phyloP scores from a whole-genome alignment of 768 basidiomycete genomes.

The Boletellus emodensis region DNA sequence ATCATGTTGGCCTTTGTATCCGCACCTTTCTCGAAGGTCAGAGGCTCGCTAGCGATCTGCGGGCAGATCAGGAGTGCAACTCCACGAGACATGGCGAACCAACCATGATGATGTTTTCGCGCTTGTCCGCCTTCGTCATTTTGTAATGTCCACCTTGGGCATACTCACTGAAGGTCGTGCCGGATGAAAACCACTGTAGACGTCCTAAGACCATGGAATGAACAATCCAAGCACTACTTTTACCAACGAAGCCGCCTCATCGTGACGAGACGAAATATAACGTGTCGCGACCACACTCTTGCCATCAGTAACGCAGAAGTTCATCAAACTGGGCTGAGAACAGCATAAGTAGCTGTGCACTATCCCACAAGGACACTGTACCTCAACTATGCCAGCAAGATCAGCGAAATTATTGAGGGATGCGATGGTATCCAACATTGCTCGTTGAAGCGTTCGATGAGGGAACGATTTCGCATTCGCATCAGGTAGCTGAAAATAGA shows the following conservation, averaged over 20 bases:
- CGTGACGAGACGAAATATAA: constrained; percentile 87
- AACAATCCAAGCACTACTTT: constrained; percentile 15
- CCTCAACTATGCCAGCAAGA: constrained; percentile 70
- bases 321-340: constrained; percentile 78
- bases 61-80: constrained; percentile 6
- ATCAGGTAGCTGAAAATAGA: constrained; percentile 61
- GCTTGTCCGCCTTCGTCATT: constrained; percentile 93
- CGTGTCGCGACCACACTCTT: constrained; percentile 90
- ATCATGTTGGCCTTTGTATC: not conserved
- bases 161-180: constrained; percentile 90
- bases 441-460: constrained; percentile 64
- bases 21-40: constrained; percentile 92
- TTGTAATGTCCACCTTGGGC: constrained; percentile 86
- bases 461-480: constrained; percentile 74
- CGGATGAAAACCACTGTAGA: constrained; percentile 87
- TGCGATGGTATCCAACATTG: constrained; percentile 87
- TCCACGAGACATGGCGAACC: constrained; percentile 3
- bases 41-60: constrained; percentile 84
- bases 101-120: constrained; percentile 94
- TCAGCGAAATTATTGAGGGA: constrained; percentile 73
- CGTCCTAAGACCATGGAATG: constrained; percentile 4
- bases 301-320: constrained; percentile 96
- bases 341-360: constrained; percentile 1
- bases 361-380: constrained; percentile 23
- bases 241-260: constrained; percentile 90